These are phyloP conservation scores for Colletotrichum neosansevieriae DNA, from an alignment of 2,329 filamentous ascomycete genomes.

Conservation along the genomic window DNA sequence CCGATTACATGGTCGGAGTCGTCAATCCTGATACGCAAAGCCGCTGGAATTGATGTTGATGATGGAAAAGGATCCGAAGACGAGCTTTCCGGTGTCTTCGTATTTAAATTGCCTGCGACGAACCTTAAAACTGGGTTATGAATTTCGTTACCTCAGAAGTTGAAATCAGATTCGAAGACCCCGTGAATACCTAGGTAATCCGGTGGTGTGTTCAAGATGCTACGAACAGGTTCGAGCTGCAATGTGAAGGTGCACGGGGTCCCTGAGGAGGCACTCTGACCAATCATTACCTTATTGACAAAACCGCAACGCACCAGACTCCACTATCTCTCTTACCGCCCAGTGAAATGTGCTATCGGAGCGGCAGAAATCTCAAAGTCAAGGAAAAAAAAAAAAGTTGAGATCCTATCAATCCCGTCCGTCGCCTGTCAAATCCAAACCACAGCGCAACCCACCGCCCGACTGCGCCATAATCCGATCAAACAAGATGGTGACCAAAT, in stretches of 20 bases:
- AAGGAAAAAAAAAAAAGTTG: too few species aligned
- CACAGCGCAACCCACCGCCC: conserved; percentile 30
- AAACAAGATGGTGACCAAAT: conserved; percentile 55
- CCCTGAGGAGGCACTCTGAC: neutral
- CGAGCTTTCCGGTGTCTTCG: neutral
- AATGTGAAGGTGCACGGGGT: neutral
- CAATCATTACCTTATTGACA: conserved; percentile 16
- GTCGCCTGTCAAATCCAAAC: conserved; percentile 17
- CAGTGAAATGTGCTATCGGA: neutral
- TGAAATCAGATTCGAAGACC: too few species aligned
- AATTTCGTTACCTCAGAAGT: neutral
- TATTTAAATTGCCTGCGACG: too few species aligned
- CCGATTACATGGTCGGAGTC: neutral
- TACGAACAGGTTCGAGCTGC: neutral
- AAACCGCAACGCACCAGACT: neutral
- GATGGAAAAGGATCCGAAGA: too few species aligned
- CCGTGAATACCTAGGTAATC: too few species aligned
- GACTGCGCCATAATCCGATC: conserved; percentile 1
- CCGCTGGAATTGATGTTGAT: too few species aligned
- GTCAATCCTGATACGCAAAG: too few species aligned
- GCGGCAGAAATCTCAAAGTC: conserved; percentile 37
- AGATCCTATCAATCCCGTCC: conserved; percentile 12
- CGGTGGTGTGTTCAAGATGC: neutral
- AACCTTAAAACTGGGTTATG: neutral
- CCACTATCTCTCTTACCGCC: conserved; percentile 15